phyloP scores from a whole-genome alignment of 2,329 filamentous ascomycete species.

The Blastomyces emzantsi region DNA sequence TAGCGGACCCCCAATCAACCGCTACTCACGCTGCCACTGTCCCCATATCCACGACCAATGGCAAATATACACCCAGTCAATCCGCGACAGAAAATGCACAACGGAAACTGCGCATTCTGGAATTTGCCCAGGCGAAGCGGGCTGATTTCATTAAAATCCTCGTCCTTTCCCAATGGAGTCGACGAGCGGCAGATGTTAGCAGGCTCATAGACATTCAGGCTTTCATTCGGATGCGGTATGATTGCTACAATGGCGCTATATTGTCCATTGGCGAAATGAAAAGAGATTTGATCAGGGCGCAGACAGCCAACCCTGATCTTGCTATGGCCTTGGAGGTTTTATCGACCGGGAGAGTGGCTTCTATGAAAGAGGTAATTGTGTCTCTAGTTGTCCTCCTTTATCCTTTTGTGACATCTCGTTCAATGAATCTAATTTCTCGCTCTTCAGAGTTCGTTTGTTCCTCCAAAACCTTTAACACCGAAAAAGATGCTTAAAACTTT shows the following conservation, averaged over 20 bases:
- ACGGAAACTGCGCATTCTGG: conserved; percentile 67
- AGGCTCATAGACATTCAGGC: conserved; percentile 79
- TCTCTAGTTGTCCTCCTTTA: too few species aligned
- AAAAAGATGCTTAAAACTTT: conserved; percentile 66
- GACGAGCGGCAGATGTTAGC: conserved; percentile 67
- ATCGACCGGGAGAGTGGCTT: conserved; percentile 64
- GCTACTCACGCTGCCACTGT: conserved; percentile 16
- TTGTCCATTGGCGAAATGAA: conserved; percentile 63
- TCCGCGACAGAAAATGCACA: conserved; percentile 52
- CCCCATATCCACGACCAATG: conserved; percentile 20
- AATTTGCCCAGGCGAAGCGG: conserved; percentile 70
- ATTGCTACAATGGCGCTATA: conserved; percentile 52
- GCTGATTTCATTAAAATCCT: conserved; percentile 88
- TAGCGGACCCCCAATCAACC: conserved; percentile 57
- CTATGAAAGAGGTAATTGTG: conserved; percentile 62
- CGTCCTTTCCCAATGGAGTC: conserved; percentile 84
- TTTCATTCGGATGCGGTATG: conserved; percentile 58
- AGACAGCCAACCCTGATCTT: conserved; percentile 82
- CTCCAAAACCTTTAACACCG: conserved; percentile 59
- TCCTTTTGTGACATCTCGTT: background rate
- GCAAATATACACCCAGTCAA: conserved; percentile 21
- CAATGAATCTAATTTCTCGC: conserved; percentile 3
- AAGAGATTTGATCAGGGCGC: conserved; percentile 59
- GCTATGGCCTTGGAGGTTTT: conserved; percentile 81
- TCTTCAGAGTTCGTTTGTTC: conserved; percentile 62